Evolutionary conservation across 2,329 filamentous ascomycete species (phyloP).

Genomic region (Cercospora nicotianae): DNA sequence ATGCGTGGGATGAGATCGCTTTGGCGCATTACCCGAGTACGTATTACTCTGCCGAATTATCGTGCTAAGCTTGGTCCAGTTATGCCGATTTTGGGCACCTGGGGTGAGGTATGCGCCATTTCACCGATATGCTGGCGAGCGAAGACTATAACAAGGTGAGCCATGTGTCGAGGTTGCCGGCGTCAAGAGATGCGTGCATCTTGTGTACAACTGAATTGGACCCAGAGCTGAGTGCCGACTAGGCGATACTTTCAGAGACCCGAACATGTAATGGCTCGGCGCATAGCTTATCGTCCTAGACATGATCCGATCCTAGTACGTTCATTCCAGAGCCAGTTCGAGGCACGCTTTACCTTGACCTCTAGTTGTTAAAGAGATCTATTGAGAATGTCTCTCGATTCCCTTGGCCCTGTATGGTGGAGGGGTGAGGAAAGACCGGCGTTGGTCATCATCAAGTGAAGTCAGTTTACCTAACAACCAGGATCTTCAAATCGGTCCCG

Average conservation of each 20-base stretch:
- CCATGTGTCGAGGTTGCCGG: constrained; percentile 51
- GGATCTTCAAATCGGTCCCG: background rate
- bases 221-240: constrained; percentile 26
- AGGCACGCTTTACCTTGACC: too few relatives aligned
- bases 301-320: too few relatives aligned
- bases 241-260: constrained; percentile 19
- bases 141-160: constrained; percentile 61
- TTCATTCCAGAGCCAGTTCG: too few relatives aligned
- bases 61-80: background rate
- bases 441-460: background rate
- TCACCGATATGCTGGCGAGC: constrained; percentile 60
- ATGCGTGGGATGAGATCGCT: constrained; percentile 61
- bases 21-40: constrained; percentile 65
- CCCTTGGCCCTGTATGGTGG: too few relatives aligned
- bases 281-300: too few relatives aligned
- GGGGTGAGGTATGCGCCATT: constrained; percentile 57
- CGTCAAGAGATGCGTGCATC: constrained; percentile 40
- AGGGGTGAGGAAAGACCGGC: too few relatives aligned
- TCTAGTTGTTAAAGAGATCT: too few relatives aligned
- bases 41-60: constrained; percentile 39
- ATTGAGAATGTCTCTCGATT: too few relatives aligned
- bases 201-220: constrained; percentile 41
- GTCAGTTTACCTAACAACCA: background rate
- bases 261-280: too few relatives aligned
- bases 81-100: background rate